Evolutionary conservation across 2,329 filamentous ascomycete genomes (phyloP).

Genomic region (Xylaria sp.): DNA sequence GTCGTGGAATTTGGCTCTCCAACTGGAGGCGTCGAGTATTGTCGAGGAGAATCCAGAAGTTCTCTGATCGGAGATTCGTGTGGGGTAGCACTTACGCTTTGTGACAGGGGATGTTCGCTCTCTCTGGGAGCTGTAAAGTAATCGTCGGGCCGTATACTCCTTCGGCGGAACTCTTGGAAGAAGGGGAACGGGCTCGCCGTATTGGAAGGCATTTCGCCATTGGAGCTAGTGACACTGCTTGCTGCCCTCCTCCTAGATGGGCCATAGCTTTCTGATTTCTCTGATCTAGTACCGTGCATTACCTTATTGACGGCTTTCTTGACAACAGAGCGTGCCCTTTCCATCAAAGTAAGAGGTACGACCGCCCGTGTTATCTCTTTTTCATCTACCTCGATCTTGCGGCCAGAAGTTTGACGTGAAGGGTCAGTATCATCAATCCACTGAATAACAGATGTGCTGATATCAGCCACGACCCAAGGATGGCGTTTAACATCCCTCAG

Average conservation of each 20-base stretch:
- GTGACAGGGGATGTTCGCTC: slow-evolving; percentile 74
- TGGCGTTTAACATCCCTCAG: slow-evolving; percentile 93
- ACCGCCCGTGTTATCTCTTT: slow-evolving; percentile 90
- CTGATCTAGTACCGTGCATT: slow-evolving; percentile 64
- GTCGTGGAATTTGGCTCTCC: slow-evolving; percentile 43
- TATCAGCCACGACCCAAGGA: slow-evolving; percentile 83
- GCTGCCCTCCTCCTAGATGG: slow-evolving; percentile 60
- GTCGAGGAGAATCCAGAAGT: slow-evolving; percentile 42
- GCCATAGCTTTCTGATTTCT: slow-evolving; percentile 62
- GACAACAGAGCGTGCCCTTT: slow-evolving; percentile 80
- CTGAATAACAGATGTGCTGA: slow-evolving; percentile 68
- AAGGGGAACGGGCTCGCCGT: slow-evolving; percentile 59
- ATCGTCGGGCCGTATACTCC: slow-evolving; percentile 60
- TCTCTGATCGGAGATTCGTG: slow-evolving; percentile 51
- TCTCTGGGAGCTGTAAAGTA: slow-evolving; percentile 56
- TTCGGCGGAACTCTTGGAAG: slow-evolving; percentile 58
- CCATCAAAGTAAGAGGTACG: slow-evolving; percentile 84
- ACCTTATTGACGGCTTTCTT: slow-evolving; percentile 70
- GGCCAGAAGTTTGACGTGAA: slow-evolving; percentile 74
- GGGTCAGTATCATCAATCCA: slow-evolving; percentile 98
- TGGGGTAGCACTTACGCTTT: slow-evolving; percentile 75
- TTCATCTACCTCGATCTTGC: slow-evolving; percentile 90
- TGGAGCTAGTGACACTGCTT: slow-evolving; percentile 70
- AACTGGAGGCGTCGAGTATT: slow-evolving; percentile 48
- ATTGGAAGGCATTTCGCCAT: slow-evolving; percentile 57